Conservation (phyloP, 441 rosid genomes). For the Eruca vesicaria region DNA sequence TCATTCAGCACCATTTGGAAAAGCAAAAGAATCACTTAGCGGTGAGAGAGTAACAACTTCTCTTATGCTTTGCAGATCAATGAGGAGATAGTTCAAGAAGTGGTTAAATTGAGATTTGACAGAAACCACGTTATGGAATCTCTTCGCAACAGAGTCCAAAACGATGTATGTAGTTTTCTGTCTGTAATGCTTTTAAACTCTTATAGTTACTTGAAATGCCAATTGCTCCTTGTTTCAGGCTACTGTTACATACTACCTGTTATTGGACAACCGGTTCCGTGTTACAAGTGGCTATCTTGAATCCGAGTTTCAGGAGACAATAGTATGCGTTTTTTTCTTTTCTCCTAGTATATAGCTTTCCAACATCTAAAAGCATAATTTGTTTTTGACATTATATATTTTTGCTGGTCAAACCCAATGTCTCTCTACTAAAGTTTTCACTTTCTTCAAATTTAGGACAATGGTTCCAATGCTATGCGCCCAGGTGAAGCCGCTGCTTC, state of each 20-base stretch:
- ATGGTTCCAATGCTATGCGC: conserved; percentile 61
- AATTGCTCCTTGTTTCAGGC: conserved; percentile 52
- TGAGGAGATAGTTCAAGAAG: conserved; percentile 93
- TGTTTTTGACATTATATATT: neutral
- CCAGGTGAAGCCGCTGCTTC: conserved; percentile 60
- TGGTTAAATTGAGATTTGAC: conserved; percentile 81
- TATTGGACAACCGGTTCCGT: conserved; percentile 89
- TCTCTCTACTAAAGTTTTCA: neutral
- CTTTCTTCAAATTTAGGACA: conserved; percentile 42
- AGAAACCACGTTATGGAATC: conserved; percentile 77
- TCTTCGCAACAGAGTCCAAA: conserved; percentile 76
- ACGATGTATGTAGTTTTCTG: conserved; percentile 60
- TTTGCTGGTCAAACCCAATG: neutral
- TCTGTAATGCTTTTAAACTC: neutral
- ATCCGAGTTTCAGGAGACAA: conserved; percentile 93
- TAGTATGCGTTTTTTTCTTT: conserved; percentile 46
- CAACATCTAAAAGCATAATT: neutral
- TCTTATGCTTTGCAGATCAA: conserved; percentile 61
- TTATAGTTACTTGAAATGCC: conserved; percentile 3
- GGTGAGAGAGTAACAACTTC: conserved; percentile 4
- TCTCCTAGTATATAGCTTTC: neutral
- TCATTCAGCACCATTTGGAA: neutral
- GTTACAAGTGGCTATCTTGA: conserved; percentile 96
- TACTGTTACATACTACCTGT: conserved; percentile 89
- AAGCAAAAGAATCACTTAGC: neutral